Percentiles rank a stretch among this genome's conserved stretches.
phyloP scores from a whole-genome alignment of 371 early-diverging fungal genomes.

The Basidiobolus heterosporus region DNA sequence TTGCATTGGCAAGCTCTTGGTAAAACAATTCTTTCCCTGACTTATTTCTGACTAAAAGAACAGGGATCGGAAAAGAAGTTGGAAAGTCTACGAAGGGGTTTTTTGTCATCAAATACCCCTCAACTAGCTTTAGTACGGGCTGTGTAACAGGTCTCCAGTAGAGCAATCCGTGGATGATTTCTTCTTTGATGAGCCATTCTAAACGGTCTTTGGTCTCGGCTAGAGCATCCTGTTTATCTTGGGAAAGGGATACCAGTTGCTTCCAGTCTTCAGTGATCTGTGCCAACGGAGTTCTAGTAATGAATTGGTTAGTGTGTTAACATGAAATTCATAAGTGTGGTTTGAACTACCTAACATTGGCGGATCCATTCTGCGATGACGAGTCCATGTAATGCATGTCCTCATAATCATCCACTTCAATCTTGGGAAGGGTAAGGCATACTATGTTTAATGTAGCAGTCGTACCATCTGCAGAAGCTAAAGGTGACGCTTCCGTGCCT shows the following conservation, averaged over 20 bases:
- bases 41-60: conserved; percentile 36
- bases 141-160: conserved; percentile 31
- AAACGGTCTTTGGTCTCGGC: conserved; percentile 37
- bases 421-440: too few relatives aligned
- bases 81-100: conserved; percentile 49
- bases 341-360: too few relatives aligned
- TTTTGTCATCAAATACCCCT: conserved; percentile 38
- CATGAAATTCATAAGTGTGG: too few relatives aligned
- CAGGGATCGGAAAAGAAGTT: conserved; percentile 33
- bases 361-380: too few relatives aligned
- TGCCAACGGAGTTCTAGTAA: too few relatives aligned
- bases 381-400: too few relatives aligned
- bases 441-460: conserved; percentile 38
- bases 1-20: conserved; percentile 29
- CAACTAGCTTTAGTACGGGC: conserved; percentile 35
- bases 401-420: too few relatives aligned
- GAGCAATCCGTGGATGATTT: conserved; percentile 55
- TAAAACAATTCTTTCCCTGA: conserved; percentile 34
- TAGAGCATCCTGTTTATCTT: conserved; percentile 39
- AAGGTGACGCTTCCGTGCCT: conserved; percentile 42
- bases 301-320: too few relatives aligned
- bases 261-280: too few relatives aligned
- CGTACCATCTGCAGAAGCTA: conserved; percentile 53
- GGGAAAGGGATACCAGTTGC: conserved; percentile 6
- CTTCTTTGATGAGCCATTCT: conserved; percentile 50